phyloP scores from a whole-genome alignment of 257 asterid species.

The Forsythia viridissima region DNA sequence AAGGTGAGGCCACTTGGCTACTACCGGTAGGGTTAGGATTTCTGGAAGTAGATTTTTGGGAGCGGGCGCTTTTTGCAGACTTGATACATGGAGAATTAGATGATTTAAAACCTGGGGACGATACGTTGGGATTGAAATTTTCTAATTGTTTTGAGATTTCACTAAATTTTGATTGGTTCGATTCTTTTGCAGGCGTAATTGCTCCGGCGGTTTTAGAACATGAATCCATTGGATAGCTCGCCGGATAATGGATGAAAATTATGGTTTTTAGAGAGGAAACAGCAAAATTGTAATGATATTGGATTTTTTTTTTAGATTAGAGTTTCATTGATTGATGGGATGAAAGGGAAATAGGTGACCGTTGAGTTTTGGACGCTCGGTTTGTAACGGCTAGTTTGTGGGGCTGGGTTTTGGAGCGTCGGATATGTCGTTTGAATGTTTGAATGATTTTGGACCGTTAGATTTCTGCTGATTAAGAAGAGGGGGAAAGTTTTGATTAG shows the following conservation, averaged over 20 bases:
- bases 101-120: constrained; percentile 45
- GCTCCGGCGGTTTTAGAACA: constrained; percentile 27
- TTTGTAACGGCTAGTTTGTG: constrained; percentile 56
- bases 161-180: constrained; percentile 35
- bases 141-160: constrained; percentile 37
- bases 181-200: background rate
- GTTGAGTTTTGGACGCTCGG: constrained; percentile 38
- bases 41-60: constrained; percentile 40
- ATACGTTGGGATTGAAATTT: constrained; percentile 59
- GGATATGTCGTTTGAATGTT: constrained; percentile 40
- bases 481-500: constrained; percentile 3
- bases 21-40: constrained; percentile 33
- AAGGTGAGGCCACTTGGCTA: constrained; percentile 26
- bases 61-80: constrained; percentile 34
- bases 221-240: constrained; percentile 34
- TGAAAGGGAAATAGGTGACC: constrained; percentile 24
- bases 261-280: background rate
- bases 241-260: constrained; percentile 15
- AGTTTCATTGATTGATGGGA: constrained; percentile 20
- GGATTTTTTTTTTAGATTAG: background rate
- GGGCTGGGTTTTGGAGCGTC: constrained; percentile 31
- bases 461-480: constrained; percentile 16
- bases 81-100: constrained; percentile 49
- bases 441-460: constrained; percentile 27
- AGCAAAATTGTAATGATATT: background rate